These are phyloP conservation scores for Paratinospora sagittata DNA, from an alignment of 164 flowering plant species.

Conservation along the genomic window DNA sequence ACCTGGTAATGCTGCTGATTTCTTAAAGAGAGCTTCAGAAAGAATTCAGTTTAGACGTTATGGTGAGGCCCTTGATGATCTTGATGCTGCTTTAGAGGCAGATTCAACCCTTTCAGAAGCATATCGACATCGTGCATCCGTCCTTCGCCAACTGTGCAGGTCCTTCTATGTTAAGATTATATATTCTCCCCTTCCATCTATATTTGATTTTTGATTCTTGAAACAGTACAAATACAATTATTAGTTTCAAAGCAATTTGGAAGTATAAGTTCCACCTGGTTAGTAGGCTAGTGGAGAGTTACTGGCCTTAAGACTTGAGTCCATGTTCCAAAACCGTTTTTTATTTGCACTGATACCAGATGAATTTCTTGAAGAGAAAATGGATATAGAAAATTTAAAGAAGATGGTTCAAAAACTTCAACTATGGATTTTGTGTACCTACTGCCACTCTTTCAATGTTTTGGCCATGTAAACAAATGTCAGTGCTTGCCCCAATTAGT, in stretches of 20 bases:
- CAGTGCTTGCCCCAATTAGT: background rate
- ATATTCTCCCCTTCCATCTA: background rate
- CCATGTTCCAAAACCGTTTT: background rate
- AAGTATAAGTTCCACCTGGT: background rate
- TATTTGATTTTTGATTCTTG: background rate
- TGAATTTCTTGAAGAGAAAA: background rate
- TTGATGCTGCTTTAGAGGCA: slow-evolving; percentile 82
- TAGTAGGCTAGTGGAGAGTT: background rate
- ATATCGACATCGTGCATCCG: slow-evolving; percentile 62
- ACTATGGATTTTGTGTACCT: background rate
- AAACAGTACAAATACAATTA: background rate
- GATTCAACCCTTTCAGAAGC: slow-evolving; percentile 86
- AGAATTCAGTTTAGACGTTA: slow-evolving; percentile 67
- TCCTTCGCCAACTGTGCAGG: slow-evolving; percentile 91
- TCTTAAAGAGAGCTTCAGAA: slow-evolving; percentile 69
- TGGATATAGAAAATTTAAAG: background rate
- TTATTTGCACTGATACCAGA: background rate
- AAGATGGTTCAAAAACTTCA: background rate
- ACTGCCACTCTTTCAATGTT: background rate
- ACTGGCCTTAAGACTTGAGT: background rate
- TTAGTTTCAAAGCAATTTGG: background rate
- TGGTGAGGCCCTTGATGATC: slow-evolving; percentile 78
- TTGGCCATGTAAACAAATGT: background rate
- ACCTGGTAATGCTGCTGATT: slow-evolving; percentile 49
- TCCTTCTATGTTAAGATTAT: slow-evolving; percentile 15